Conservation (phyloP, 2,329 filamentous ascomycete genomes). For the Neofusicoccum laricinum region DNA sequence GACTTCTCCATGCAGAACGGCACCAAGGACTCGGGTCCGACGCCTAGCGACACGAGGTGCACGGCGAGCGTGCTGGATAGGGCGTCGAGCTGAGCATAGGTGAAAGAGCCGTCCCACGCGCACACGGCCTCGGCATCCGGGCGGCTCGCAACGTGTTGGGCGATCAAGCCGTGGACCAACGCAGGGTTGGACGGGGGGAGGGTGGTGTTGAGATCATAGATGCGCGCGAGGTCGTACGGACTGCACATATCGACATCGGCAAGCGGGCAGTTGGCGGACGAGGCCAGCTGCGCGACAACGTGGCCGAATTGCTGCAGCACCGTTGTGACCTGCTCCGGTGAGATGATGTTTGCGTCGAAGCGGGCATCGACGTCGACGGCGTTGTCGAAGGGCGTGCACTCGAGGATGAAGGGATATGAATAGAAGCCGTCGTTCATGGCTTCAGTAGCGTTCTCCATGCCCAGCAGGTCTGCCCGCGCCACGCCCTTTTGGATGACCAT, state of each 20-base stretch:
- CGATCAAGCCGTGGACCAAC: neutral
- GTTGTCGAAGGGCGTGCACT: neutral
- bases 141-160: neutral
- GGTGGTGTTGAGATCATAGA: slow-evolving; percentile 10
- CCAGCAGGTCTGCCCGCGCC: neutral
- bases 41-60: slow-evolving; percentile 29
- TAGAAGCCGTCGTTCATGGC: neutral
- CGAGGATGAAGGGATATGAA: neutral
- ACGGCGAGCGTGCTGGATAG: slow-evolving; percentile 28
- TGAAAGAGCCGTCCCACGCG: slow-evolving; percentile 33
- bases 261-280: neutral
- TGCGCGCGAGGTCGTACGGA: slow-evolving; percentile 10
- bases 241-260: slow-evolving; percentile 17
- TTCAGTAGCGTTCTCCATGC: neutral
- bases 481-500: slow-evolving; percentile 26
- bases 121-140: slow-evolving; percentile 31
- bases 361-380: neutral
- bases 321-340: slow-evolving; percentile 3
- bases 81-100: slow-evolving; percentile 29
- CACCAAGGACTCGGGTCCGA: slow-evolving; percentile 32
- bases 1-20: slow-evolving; percentile 31
- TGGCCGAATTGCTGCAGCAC: slow-evolving; percentile 16
- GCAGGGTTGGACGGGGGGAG: neutral
- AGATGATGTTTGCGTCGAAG: slow-evolving; percentile 8
- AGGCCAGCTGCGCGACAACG: slow-evolving; percentile 18